These are phyloP conservation scores for Cyberlindnera xylosilytica DNA, from an alignment of 805 yeast species.

Conservation along the genomic window DNA sequence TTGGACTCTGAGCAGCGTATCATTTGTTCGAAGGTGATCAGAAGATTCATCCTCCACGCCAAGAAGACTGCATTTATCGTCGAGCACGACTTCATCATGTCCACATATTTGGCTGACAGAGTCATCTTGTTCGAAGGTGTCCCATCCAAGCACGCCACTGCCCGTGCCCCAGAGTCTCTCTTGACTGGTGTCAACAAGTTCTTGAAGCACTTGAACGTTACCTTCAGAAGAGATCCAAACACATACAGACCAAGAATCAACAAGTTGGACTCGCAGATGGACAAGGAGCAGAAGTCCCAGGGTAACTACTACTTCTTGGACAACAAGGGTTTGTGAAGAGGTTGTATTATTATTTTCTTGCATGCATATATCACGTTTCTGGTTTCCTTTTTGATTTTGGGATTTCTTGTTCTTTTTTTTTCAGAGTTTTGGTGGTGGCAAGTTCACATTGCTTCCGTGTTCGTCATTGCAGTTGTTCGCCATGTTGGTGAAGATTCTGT, in stretches of 20 bases:
- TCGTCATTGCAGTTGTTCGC: background rate
- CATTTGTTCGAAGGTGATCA: slow-evolving; percentile 95
- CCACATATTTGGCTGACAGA: slow-evolving; percentile 97
- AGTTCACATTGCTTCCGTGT: too few species aligned
- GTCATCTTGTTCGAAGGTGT: slow-evolving; percentile 97
- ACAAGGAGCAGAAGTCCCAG: slow-evolving; percentile 87
- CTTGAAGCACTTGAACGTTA: slow-evolving; percentile 94
- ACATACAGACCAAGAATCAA: slow-evolving; percentile 98
- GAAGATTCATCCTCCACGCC: slow-evolving; percentile 93
- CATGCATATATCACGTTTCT: slow-evolving; percentile 2
- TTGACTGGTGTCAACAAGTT: slow-evolving; percentile 96
- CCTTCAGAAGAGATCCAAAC: slow-evolving; percentile 98
- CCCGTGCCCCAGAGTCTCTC: slow-evolving; percentile 87
- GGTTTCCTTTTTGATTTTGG: background rate
- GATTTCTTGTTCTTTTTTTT: background rate
- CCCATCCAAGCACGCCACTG: slow-evolving; percentile 83
- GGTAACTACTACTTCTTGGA: slow-evolving; percentile 98
- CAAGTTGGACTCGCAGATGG: slow-evolving; percentile 97
- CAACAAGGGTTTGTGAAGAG: slow-evolving; percentile 42
- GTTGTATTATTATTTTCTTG: slow-evolving; percentile 1
- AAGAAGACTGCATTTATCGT: slow-evolving; percentile 99
- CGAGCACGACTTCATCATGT: slow-evolving; percentile 99
- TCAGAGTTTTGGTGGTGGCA: too few species aligned
- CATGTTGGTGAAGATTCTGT: background rate
- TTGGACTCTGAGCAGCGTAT: slow-evolving; percentile 99